A percentile compares a stretch with the other conserved stretches of the same genome.
Conservation (phyloP, 352 stramenopile species). For the Pythium apleroticum region DNA sequence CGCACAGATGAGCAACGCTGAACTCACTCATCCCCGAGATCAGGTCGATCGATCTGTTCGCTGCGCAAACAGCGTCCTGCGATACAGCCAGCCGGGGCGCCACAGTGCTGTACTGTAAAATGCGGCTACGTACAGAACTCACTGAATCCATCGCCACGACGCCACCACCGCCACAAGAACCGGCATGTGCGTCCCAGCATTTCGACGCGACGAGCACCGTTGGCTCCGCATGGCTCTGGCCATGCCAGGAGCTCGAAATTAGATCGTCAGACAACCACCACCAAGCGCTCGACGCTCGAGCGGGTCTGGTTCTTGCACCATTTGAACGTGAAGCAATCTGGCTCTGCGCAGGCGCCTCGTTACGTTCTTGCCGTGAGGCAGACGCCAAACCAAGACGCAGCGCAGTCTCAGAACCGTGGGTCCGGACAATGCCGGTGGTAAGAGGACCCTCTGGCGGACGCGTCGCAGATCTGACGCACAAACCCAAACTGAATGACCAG, state of each 20-base stretch:
- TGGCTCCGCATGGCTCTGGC: background rate
- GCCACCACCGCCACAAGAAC: background rate
- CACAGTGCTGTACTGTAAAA: too few relatives aligned
- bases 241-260: background rate
- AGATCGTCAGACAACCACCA: background rate
- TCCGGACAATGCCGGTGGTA: constrained; percentile 3
- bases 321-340: background rate
- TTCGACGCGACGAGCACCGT: too few relatives aligned
- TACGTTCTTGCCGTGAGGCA: background rate
- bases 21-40: background rate
- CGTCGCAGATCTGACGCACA: background rate
- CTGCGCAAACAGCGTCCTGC: background rate
- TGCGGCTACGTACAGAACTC: background rate
- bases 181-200: background rate
- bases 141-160: background rate
- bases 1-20: background rate
- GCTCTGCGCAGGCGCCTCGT: background rate
- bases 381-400: background rate
- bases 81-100: background rate
- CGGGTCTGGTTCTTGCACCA: background rate
- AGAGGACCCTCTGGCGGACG: background rate
- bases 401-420: background rate
- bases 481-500: background rate
- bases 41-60: background rate
- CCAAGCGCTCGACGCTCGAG: background rate